Base-by-base conservation (phyloP, 2,329 filamentous ascomycete genomes). In the Phyllosticta paracitricarpa region DNA sequence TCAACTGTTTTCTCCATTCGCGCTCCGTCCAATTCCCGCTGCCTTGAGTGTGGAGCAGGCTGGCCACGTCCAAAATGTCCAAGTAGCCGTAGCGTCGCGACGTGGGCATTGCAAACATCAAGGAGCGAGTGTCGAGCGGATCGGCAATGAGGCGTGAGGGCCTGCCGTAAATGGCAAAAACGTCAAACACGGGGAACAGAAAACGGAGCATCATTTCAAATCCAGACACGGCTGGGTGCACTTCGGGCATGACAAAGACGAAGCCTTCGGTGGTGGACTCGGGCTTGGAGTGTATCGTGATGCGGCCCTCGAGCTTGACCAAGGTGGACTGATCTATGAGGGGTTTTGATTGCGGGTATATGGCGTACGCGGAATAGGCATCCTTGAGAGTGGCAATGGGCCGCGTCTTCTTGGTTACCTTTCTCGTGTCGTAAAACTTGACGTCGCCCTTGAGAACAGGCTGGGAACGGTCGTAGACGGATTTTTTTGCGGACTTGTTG, bases 61-160 rank as follows among this genome's bases (percentile, higher is more conserved):
- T 82, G 3, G 87, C 86, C 17, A 97, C 89, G 70, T 99, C 94
- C 61, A 92, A 76, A 40, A 91, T 85, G 69, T 97, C 94, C 26
- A 99, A 77, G 69, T 97, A 97, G 0, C 93, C 92, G 69, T 96
- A 96, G 65, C 89, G 84, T 59, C 87, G 85, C 67, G 94, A 86
- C 67, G 89, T 90, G 0, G 94, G 93, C 87, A 99, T 95, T 5
- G 92, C 94, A 73, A 97, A 99, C 94, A 99, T 99, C 65, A 99
- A 81, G 61, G 94, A 96, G 54, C 91, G 85, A 3, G 89, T 81
- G 73, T 97, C 92, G 54, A 92, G 82, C 0, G 89, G 87, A 70
- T 96, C 96, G 2, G 94, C 91, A 35, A 96, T 86, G 54, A 99
- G 80, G 64, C 90, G 86, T 28, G 84, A 89, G 0, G 94, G 94